A percentile compares a stretch with the other conserved stretches of the same genome.
Conservation (phyloP, 495 filamentous ascomycete genomes). For the Aspergillus bridgeri region DNA sequence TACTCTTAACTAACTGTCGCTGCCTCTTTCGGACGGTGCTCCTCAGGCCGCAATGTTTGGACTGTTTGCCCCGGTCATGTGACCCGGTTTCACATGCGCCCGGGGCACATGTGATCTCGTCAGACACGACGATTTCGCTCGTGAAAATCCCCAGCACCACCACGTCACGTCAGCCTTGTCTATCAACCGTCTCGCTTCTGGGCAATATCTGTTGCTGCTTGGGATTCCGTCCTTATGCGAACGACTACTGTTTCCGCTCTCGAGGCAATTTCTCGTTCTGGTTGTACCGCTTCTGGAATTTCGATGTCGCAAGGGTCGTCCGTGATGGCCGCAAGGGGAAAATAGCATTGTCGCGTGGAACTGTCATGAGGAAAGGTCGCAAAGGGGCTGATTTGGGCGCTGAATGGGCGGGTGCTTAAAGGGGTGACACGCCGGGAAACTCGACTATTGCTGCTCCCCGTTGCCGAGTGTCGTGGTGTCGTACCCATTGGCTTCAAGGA, state of each 20-base stretch:
- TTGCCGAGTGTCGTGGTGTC: conserved; percentile 65
- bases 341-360: not conserved
- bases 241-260: not conserved
- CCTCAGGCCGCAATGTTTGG: not conserved
- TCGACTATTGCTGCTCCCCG: conserved; percentile 6
- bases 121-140: too few relatives aligned
- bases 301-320: not conserved
- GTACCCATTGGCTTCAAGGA: conserved; percentile 64
- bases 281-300: not conserved
- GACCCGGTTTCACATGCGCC: not conserved
- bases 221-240: not conserved
- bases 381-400: conserved; percentile 1
- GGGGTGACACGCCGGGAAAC: not conserved
- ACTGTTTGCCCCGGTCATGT: not conserved
- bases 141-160: not conserved
- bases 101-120: too few relatives aligned
- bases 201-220: not conserved
- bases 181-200: not conserved
- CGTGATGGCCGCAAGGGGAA: not conserved
- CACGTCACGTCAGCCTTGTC: not conserved
- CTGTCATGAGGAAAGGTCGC: not conserved
- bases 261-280: not conserved
- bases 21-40: not conserved
- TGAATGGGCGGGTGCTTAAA: not conserved
- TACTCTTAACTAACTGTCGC: too few relatives aligned